Base-by-base conservation (phyloP, 768 basidiomycete genomes). In the Russula emetica region DNA sequence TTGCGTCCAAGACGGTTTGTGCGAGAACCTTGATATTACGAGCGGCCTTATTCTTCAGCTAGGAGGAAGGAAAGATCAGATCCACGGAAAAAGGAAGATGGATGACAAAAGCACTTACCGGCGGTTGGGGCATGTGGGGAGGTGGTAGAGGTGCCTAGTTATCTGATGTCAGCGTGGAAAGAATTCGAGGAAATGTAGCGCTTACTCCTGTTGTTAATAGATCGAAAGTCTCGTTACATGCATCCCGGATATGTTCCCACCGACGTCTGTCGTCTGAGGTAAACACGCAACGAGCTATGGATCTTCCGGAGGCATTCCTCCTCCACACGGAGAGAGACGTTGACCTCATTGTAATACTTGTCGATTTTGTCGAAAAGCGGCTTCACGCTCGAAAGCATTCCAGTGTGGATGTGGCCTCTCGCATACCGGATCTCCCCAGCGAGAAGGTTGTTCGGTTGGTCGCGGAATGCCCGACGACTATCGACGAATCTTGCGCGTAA, bases 211-310 rank as follows among this genome's bases (percentile, higher is more conserved):
- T 16, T 18, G 20, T 47, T 26, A 64, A 32, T 14, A 64, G 18
- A 26, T 10, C 26, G 10, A 16, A 64, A 9, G 63, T 58, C 14
- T 60, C 63, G 16, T 14, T 32, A 24, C 63, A 64, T 9, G 63
- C 63, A 22, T 56, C 38, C 11, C 58, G 58, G 13, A 64, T 64
- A 40, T 60, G 18, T 5, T 60, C 58, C 63, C 63, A 64, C n/a
- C 63, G 63, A 55, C 40, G 54, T 44, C 26, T 51, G 40, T 64
- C 58, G 24, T 60, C 58, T 8, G 47, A 53, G 20, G 63, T 60
- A 28, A 64, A 64, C 63, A 26, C 32, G 58, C 45, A 64, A 38
- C 24, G 63, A 55, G 2, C 24, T 38, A 14, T 38, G 53, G 22
- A 64, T 60, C 5, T 16, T 32, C 20, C 44, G 34, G 54, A 64